Percentiles rank a stretch among this genome's conserved stretches.
phyloP scores from a whole-genome alignment of 495 filamentous ascomycete genomes.

The Aspergillus nanangensis region DNA sequence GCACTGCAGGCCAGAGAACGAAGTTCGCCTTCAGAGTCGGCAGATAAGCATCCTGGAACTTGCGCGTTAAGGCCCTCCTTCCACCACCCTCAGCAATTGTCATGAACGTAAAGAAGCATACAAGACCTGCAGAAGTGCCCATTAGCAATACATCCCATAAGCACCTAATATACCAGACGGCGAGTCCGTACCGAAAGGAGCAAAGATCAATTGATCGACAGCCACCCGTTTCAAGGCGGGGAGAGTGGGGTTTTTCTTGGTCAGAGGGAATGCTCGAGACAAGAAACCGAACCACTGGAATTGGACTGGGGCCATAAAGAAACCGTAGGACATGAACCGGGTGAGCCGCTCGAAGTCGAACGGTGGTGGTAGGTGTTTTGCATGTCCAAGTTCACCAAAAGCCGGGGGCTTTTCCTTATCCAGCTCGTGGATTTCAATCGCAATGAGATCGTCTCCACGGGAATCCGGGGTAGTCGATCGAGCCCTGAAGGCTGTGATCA shows the following conservation, averaged over 20 bases:
- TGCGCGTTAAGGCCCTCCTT: constrained; percentile 68
- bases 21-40: constrained; percentile 95
- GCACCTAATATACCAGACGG: too few relatives aligned
- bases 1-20: constrained; percentile 91
- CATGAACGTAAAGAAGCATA: constrained; percentile 92
- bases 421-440: constrained; percentile 86
- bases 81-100: constrained; percentile 93
- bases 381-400: constrained; percentile 63
- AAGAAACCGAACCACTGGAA: constrained; percentile 95
- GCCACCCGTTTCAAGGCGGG: constrained; percentile 86
- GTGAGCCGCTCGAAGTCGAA: constrained; percentile 95
- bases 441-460: constrained; percentile 64
- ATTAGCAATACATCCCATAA: neutral
- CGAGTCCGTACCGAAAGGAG: constrained; percentile 68
- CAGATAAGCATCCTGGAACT: constrained; percentile 90
- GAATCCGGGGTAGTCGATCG: constrained; percentile 57
- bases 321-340: constrained; percentile 94
- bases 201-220: constrained; percentile 93
- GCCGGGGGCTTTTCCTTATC: constrained; percentile 75
- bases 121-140: constrained; percentile 54
- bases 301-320: constrained; percentile 93
- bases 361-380: constrained; percentile 63
- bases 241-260: constrained; percentile 64
- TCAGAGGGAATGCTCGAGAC: constrained; percentile 77
- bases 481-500: constrained; percentile 76